Evolutionary conservation across 768 basidiomycete species (phyloP).

Genomic region (Auricularia heimuer): DNA sequence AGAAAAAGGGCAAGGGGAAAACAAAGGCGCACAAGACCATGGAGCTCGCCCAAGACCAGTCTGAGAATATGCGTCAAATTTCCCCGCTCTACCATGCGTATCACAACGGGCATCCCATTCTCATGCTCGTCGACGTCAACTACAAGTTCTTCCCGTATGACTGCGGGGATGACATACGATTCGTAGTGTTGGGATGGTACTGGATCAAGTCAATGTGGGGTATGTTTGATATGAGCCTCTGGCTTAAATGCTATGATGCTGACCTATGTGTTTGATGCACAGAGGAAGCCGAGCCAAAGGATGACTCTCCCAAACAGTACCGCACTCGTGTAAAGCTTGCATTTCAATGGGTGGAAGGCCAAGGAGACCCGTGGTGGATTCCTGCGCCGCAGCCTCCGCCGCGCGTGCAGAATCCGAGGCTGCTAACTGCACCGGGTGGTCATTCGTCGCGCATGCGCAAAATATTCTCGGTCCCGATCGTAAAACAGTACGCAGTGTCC

Average conservation of each 20-base stretch:
- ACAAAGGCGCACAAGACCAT: not conserved
- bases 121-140: constrained; percentile 63
- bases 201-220: constrained; percentile 64
- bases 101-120: constrained; percentile 46
- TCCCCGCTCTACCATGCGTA: constrained; percentile 55
- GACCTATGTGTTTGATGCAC: not conserved
- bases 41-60: constrained; percentile 52
- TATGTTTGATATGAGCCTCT: constrained; percentile 21
- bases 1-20: constrained; percentile 25
- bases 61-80: constrained; percentile 59
- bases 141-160: constrained; percentile 68
- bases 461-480: not conserved
- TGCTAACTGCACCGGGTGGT: not conserved
- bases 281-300: constrained; percentile 15
- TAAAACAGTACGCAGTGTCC: not conserved
- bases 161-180: constrained; percentile 31
- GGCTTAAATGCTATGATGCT: not conserved
- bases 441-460: no score
- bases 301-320: constrained; percentile 34
- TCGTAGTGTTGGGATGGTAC: constrained; percentile 60
- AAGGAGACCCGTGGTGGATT: constrained; percentile 49
- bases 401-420: not conserved
- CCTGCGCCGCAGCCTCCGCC: not conserved
- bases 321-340: constrained; percentile 76
- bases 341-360: constrained; percentile 74